Base-by-base conservation (phyloP, 1,139 yeast genomes). In the Yamadazyma triangularis region DNA sequence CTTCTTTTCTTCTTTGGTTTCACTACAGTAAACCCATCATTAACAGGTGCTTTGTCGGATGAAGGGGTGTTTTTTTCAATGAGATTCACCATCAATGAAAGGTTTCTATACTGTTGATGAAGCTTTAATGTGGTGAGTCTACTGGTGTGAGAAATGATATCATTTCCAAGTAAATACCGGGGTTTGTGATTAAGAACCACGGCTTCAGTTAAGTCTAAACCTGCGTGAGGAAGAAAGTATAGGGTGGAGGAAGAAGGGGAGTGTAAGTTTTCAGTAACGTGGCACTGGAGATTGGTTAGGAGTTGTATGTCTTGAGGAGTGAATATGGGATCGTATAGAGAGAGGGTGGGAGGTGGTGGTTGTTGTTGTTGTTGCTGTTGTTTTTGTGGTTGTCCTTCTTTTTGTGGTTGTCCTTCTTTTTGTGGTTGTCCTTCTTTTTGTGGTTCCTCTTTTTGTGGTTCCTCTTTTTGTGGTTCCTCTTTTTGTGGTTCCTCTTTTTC, bases 171-270 rank as follows among this genome's bases (percentile, higher is more conserved):
- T 28, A 71, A 41, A 21, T 53, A 50, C 2, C 13, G 20, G 1
- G 79, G 79, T 13, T 48, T 32, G 4, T 56, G 39, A 0, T 23
- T 24, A 1, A 28, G 51, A 4, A 80, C 40, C 1, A 79, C 43
- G 1, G 36, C 25, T 27, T 78, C 73, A 1, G 84, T 76, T 9
- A 84, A 55, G 5, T 59, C 64, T 25, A 81, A 55, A 1, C 88
- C 86, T 0, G 89, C 89, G 55, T 85, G 95, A 0, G 93, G 93
- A 33, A 84, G 63, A 45, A 75, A 84, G 42, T 61, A 77, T 2
- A 81, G 50, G 0, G 62, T 56, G 1, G 20, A 18, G 9, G 6
- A 7, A 9, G 6, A 7, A 9, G 20, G 20, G 6, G 9, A 18
- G 6, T 18, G 8, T 6, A 6, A 18, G 8, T 7, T 9, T 18